These are phyloP conservation scores for Schoenoplectus tabernaemontani DNA, from an alignment of 202 grass and related monocot species.

Conservation along the genomic window DNA sequence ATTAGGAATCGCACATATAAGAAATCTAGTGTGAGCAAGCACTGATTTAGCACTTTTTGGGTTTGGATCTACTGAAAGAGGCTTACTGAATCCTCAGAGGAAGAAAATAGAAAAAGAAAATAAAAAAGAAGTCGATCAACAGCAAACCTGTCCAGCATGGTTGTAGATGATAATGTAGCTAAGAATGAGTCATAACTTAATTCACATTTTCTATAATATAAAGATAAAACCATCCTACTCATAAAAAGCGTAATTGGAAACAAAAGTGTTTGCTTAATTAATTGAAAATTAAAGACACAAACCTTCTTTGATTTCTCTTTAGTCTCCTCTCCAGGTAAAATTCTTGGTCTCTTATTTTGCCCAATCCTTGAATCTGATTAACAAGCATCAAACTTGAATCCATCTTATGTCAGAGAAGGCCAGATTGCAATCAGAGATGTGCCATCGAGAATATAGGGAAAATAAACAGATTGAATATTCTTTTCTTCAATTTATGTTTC, in stretches of 20 bases:
- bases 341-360: constrained; percentile 70
- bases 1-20: not conserved
- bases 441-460: not conserved
- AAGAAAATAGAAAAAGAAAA: not conserved
- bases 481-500: not conserved
- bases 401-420: constrained; percentile 12
- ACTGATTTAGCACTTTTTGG: not conserved
- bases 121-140: not conserved
- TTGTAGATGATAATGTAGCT: not conserved
- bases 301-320: constrained; percentile 97
- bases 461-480: not conserved
- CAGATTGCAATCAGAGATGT: not conserved
- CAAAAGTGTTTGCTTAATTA: not conserved
- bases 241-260: not conserved
- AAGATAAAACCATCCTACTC: not conserved
- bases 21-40: not conserved
- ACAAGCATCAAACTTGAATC: constrained; percentile 26
- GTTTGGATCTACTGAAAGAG: not conserved
- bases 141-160: not conserved
- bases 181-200: not conserved
- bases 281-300: not conserved
- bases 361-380: constrained; percentile 44
- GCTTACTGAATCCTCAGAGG: not conserved
- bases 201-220: not conserved
- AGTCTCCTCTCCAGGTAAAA: constrained; percentile 45